These are phyloP conservation scores for Emydomyces testavorans DNA, from an alignment of 2,329 filamentous ascomycete species.

Conservation along the genomic window DNA sequence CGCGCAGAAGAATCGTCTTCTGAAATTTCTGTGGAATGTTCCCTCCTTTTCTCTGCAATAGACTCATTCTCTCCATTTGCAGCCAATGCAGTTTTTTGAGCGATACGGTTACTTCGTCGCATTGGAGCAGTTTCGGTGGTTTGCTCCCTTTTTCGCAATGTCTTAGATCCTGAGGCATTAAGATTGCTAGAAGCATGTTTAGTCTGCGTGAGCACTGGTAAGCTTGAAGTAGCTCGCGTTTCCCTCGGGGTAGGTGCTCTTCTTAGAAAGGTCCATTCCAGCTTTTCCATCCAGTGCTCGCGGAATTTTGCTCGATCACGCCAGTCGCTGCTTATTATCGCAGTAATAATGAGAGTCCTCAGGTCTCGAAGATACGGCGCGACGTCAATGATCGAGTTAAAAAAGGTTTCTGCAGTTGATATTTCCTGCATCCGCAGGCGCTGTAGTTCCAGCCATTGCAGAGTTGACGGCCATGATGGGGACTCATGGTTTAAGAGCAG, in stretches of 20 bases:
- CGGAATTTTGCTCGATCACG: conserved; percentile 69
- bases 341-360: conserved; percentile 59
- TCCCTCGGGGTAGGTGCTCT: conserved; percentile 18
- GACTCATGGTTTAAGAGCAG: conserved; percentile 49
- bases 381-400: conserved; percentile 63
- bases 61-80: not conserved
- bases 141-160: not conserved
- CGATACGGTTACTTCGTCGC: conserved; percentile 6
- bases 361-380: conserved; percentile 56
- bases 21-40: not conserved
- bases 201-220: not conserved
- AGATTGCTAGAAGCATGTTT: not conserved
- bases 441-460: conserved; percentile 61
- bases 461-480: conserved; percentile 64
- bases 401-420: conserved; percentile 61
- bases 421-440: conserved; percentile 65
- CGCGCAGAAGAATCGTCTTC: not conserved
- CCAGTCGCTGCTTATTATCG: conserved; percentile 69
- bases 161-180: not conserved
- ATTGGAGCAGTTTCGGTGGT: not conserved
- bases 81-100: not conserved
- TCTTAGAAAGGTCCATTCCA: conserved; percentile 44
- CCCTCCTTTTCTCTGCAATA: not conserved
- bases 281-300: conserved; percentile 60
- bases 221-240: not conserved